Base-by-base conservation (phyloP, 73 alveolate species). In the Stentor roeselii region DNA sequence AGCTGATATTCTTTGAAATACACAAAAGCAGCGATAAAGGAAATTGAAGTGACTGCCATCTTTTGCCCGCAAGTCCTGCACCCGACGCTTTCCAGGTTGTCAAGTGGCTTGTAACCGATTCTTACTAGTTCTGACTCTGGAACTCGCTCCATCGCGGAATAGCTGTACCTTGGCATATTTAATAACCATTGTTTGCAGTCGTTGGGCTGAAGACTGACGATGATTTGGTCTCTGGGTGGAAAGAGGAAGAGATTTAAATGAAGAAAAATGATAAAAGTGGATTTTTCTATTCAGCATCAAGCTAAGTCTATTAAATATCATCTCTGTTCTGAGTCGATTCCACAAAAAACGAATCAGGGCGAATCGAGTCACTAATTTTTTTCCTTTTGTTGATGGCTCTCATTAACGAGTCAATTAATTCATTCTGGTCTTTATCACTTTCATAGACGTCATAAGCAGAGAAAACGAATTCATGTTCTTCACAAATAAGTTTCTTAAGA, bases 401-500 rank as follows among this genome's bases (percentile, higher is more conserved):
- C 42, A 59, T 3, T 31, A 90, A 82, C 6, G 91, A 75, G 82
- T 90, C 95, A 11, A 90, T 50, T 59, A 90, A 42, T 75, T 90
- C 86, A 3, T 86, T 91, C 39, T 87, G 86, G 80, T 90, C 95
- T 77, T 78, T 86, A 61, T 90, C 95, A 60, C 86, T 67, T 67
- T 90, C 95, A 61, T 85, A 90, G 31, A 90, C 88, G 59, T 87
- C 92, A 60, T 85, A 86, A 59, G 93, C 91, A 1, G 92, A 90
- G 37, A 90, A 82, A 3, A 90, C 75, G 76, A 86, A 90, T 59
- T 87, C 92, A 41, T 90, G 84, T 59, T 90, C 95, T 34, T 76
- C 86, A 0, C 84, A 32, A 4, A 90, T 83, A 0, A 90, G 85
- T 61, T 87, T 87, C 32, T 90, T 78, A 21, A 90, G 87, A 3